phyloP scores from a whole-genome alignment of 2,329 filamentous ascomycete genomes.

The Colletotrichum camelliae region DNA sequence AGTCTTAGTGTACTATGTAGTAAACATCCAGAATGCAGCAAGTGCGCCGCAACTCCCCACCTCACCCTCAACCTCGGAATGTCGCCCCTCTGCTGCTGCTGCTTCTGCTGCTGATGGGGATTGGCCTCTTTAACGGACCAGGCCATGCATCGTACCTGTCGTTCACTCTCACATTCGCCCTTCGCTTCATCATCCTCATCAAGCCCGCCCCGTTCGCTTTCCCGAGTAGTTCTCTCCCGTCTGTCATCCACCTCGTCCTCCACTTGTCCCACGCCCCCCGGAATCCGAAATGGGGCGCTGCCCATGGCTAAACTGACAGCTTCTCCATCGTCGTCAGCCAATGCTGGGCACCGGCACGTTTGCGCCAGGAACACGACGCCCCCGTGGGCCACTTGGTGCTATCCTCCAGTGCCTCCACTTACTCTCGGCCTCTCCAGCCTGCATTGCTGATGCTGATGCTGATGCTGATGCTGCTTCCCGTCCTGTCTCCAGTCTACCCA shows the following conservation, averaged over 20 bases:
- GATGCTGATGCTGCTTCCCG: not conserved
- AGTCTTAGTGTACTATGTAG: too few species aligned
- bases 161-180: too few species aligned
- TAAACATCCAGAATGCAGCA: too few species aligned
- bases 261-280: slow-evolving; percentile 8
- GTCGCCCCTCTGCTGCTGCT: too few species aligned
- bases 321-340: slow-evolving; percentile 20
- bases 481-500: not conserved
- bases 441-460: not conserved
- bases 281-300: not conserved
- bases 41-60: too few species aligned
- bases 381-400: not conserved
- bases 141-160: too few species aligned
- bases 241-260: not conserved
- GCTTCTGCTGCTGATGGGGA: too few species aligned
- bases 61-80: too few species aligned
- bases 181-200: too few species aligned
- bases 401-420: not conserved
- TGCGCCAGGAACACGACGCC: slow-evolving; percentile 20
- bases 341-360: slow-evolving; percentile 20
- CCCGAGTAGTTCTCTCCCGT: not conserved
- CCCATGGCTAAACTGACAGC: slow-evolving; percentile 1
- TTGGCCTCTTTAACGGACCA: too few species aligned
- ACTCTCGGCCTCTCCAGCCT: not conserved
- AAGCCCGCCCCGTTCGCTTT: too few species aligned